phyloP scores from a whole-genome alignment of 257 asterid species.

The Echites panduratus region DNA sequence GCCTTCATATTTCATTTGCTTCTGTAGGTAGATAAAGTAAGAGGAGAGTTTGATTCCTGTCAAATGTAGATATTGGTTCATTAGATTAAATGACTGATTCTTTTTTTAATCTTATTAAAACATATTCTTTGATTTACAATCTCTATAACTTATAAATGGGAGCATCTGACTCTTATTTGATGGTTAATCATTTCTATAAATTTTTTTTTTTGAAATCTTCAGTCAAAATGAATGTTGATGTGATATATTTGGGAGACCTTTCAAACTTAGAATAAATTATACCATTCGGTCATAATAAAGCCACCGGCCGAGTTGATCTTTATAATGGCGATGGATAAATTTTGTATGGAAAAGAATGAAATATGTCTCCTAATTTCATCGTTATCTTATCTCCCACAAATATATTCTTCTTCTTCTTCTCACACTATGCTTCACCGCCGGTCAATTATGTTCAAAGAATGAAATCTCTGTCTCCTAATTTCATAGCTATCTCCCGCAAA shows the following conservation, averaged over 20 bases:
- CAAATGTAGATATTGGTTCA: too few species aligned
- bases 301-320: neutral
- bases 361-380: neutral
- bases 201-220: conserved; percentile 7
- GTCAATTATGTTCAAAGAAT: neutral
- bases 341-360: neutral
- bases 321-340: neutral
- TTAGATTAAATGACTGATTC: too few species aligned
- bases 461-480: neutral
- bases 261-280: neutral
- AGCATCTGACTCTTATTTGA: too few species aligned
- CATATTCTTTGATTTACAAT: too few species aligned
- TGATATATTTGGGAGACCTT: neutral
- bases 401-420: neutral
- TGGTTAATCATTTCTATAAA: too few species aligned
- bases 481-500: neutral
- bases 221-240: neutral
- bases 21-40: too few species aligned
- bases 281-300: neutral
- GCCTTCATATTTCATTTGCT: too few species aligned
- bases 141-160: too few species aligned
- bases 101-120: too few species aligned
- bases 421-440: neutral
- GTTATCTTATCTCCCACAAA: neutral
- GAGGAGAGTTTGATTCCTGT: too few species aligned